These are phyloP conservation scores for Aureobasidium melanogenum DNA, from an alignment of 2,329 filamentous ascomycete species.

Conservation along the genomic window DNA sequence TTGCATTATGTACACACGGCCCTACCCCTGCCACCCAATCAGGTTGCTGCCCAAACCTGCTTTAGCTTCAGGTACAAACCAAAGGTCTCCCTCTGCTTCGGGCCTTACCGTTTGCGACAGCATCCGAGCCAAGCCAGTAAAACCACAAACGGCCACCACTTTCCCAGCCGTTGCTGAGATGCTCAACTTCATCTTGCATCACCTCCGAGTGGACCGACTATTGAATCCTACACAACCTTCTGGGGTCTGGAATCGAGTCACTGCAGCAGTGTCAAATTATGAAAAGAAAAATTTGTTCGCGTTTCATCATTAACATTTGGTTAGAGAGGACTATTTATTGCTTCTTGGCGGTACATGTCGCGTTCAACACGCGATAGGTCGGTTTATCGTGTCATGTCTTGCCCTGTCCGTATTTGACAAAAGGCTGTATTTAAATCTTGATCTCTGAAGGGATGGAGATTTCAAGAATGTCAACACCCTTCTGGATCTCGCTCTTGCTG, in stretches of 20 bases:
- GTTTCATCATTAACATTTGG: conserved; percentile 8
- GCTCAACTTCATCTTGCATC: background rate
- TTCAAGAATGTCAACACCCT: conserved; percentile 44
- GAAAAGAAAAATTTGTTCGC: background rate
- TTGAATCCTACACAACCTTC: background rate
- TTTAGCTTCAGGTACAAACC: conserved; percentile 6
- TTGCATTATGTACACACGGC: background rate
- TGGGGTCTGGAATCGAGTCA: background rate
- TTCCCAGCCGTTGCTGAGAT: background rate
- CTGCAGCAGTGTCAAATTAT: background rate
- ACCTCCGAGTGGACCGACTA: background rate
- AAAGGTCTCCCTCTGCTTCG: background rate
- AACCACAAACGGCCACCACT: background rate
- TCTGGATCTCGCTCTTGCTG: conserved; percentile 64
- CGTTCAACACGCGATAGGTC: background rate
- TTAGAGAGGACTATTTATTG: background rate
- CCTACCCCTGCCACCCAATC: conserved; percentile 2
- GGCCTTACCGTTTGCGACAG: background rate
- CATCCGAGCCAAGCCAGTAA: background rate
- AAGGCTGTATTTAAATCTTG: conserved; percentile 29
- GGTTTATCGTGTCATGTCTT: background rate
- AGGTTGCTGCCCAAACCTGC: background rate
- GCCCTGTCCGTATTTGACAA: background rate
- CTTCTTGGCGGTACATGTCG: conserved; percentile 10
- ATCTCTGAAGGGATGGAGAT: conserved; percentile 37